Percentiles rank a stretch among this genome's conserved stretches.
Evolutionary conservation across 768 basidiomycete species (phyloP).

Genomic region (Amyloporia xantha): DNA sequence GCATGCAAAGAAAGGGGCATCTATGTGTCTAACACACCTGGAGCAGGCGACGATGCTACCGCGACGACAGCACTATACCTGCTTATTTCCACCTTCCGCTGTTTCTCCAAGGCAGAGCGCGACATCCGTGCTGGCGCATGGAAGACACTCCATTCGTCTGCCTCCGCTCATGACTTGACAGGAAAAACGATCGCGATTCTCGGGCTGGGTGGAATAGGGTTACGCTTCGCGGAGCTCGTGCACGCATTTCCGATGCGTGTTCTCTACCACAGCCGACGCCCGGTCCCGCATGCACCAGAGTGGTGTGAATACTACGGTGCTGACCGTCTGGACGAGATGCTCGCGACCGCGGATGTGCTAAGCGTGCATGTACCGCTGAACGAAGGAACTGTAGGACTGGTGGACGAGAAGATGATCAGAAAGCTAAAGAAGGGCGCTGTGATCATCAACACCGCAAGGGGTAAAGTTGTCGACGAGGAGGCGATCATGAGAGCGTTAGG

Average conservation of each 20-base stretch:
- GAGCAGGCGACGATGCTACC: slow-evolving; percentile 85
- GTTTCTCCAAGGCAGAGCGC: slow-evolving; percentile 60
- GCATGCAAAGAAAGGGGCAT: slow-evolving; percentile 72
- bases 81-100: slow-evolving; percentile 68
- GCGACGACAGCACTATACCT: slow-evolving; percentile 86
- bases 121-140: slow-evolving; percentile 50
- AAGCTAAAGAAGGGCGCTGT: slow-evolving; percentile 72
- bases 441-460: slow-evolving; percentile 86
- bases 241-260: slow-evolving; percentile 87
- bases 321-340: slow-evolving; percentile 54
- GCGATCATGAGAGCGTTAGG: slow-evolving; percentile 82
- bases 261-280: slow-evolving; percentile 69
- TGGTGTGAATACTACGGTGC: slow-evolving; percentile 72
- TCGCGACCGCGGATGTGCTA: slow-evolving; percentile 73
- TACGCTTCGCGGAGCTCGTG: slow-evolving; percentile 61
- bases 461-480: slow-evolving; percentile 82
- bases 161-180: slow-evolving; percentile 53
- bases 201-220: slow-evolving; percentile 75
- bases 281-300: slow-evolving; percentile 48
- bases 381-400: slow-evolving; percentile 62
- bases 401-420: slow-evolving; percentile 71
- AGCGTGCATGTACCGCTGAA: slow-evolving; percentile 82
- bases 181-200: slow-evolving; percentile 66
- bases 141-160: slow-evolving; percentile 47
- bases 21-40: slow-evolving; percentile 80